Conservation (phyloP, 495 filamentous ascomycete genomes). For the Lindgomyces ingoldianus region DNA sequence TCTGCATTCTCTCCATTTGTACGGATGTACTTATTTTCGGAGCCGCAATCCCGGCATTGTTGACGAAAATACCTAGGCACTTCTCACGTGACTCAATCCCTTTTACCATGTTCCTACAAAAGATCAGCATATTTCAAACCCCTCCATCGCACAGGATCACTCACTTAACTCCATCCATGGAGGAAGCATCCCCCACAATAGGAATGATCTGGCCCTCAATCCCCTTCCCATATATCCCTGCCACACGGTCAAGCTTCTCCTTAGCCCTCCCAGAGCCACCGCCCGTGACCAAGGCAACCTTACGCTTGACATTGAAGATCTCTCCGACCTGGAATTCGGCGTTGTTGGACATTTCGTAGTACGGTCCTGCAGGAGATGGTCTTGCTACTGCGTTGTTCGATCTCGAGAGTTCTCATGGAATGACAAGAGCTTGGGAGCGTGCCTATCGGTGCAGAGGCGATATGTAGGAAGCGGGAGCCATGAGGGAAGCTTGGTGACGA, state of each 20-base stretch:
- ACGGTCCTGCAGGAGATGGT: not conserved
- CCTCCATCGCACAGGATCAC: constrained; percentile 15
- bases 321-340: constrained; percentile 51
- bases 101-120: constrained; percentile 27
- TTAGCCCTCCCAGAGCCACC: constrained; percentile 50
- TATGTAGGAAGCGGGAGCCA: not conserved
- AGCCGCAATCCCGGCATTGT: constrained; percentile 45
- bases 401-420: not conserved
- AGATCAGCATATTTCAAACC: not conserved
- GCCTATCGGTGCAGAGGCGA: too few relatives aligned
- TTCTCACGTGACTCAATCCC: constrained; percentile 33
- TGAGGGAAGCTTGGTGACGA: not conserved
- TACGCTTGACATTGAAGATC: constrained; percentile 59
- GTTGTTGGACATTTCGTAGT: constrained; percentile 46
- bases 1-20: constrained; percentile 38
- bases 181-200: constrained; percentile 51
- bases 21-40: constrained; percentile 38
- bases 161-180: constrained; percentile 44
- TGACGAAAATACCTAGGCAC: constrained; percentile 44
- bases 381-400: not conserved
- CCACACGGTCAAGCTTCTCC: constrained; percentile 59
- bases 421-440: too few relatives aligned
- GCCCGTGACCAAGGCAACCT: constrained; percentile 60
- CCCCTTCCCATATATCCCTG: constrained; percentile 48
- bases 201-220: constrained; percentile 61